Conservation (phyloP, 345 rosid genomes). For the Physaria fendleri region DNA sequence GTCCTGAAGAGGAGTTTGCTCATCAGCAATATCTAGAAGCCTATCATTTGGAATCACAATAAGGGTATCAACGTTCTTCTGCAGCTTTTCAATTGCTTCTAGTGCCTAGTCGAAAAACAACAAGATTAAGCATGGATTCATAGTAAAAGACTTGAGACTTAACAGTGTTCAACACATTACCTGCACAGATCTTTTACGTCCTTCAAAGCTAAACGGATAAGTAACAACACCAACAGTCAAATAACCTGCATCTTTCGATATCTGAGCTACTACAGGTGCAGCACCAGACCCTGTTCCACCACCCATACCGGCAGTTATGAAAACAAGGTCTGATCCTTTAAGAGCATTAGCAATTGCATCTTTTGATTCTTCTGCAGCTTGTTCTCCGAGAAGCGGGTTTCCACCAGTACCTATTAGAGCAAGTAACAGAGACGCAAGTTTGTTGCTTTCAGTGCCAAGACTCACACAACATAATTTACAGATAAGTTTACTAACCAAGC, state of each 20-base stretch:
- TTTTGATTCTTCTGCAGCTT: slow-evolving; percentile 97
- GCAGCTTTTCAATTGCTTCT: slow-evolving; percentile 92
- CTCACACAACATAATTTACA: background rate
- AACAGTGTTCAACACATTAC: slow-evolving; percentile 23
- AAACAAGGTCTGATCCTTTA: slow-evolving; percentile 97
- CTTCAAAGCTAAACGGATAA: slow-evolving; percentile 98
- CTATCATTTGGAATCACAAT: slow-evolving; percentile 98
- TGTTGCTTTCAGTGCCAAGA: background rate
- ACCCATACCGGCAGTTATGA: slow-evolving; percentile 98
- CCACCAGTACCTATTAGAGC: slow-evolving; percentile 82
- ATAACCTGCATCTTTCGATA: slow-evolving; percentile 85
- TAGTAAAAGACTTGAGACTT: background rate
- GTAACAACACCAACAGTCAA: slow-evolving; percentile 98
- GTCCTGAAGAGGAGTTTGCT: slow-evolving; percentile 95
- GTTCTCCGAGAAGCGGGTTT: slow-evolving; percentile 90
- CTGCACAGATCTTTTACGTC: slow-evolving; percentile 93
- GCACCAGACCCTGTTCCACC: slow-evolving; percentile 99
- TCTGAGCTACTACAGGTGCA: slow-evolving; percentile 96
- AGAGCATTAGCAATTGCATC: slow-evolving; percentile 86
- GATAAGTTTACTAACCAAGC: slow-evolving; percentile 50
- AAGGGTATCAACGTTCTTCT: slow-evolving; percentile 91
- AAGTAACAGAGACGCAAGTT: slow-evolving; percentile 3
- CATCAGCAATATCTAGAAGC: slow-evolving; percentile 92
- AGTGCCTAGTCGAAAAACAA: slow-evolving; percentile 60
- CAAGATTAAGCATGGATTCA: background rate